These are phyloP conservation scores for Scedosporium apiospermum DNA, from an alignment of 2,329 filamentous ascomycete genomes.

Conservation along the genomic window DNA sequence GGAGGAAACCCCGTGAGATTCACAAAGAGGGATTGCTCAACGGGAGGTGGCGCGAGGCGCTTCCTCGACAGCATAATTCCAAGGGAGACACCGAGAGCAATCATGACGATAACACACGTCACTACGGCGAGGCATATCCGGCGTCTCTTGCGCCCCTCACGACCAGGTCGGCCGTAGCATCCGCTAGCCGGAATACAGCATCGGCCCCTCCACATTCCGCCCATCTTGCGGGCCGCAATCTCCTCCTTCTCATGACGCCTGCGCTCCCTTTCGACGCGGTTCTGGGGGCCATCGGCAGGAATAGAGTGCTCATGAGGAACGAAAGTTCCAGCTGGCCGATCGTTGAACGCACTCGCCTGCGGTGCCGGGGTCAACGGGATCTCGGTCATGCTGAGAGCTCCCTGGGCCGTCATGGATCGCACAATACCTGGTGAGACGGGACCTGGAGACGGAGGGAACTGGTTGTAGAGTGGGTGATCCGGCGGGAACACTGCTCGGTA, in stretches of 20 bases:
- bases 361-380: slow-evolving; percentile 42
- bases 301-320: slow-evolving; percentile 34
- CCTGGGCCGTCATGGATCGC: slow-evolving; percentile 51
- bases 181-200: slow-evolving; percentile 53
- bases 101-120: slow-evolving; percentile 46
- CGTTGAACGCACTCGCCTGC: slow-evolving; percentile 29
- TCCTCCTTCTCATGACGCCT: slow-evolving; percentile 59
- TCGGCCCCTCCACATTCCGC: slow-evolving; percentile 56
- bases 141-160: slow-evolving; percentile 54
- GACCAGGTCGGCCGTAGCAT: slow-evolving; percentile 54
- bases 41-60: background rate
- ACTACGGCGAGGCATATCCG: slow-evolving; percentile 50
- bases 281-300: slow-evolving; percentile 27
- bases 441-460: slow-evolving; percentile 48
- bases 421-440: slow-evolving; percentile 54
- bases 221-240: slow-evolving; percentile 42
- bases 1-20: slow-evolving; percentile 81
- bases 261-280: slow-evolving; percentile 40
- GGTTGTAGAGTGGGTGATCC: slow-evolving; percentile 32
- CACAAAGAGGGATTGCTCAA: slow-evolving; percentile 51
- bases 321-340: slow-evolving; percentile 29
- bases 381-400: slow-evolving; percentile 50
- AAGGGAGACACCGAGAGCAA: slow-evolving; percentile 47
- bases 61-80: background rate
- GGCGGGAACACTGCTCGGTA: slow-evolving; percentile 52